A percentile compares a stretch with the other conserved stretches of the same genome.
phyloP scores from a whole-genome alignment of 106 monocot genomes.

The Allium fistulosum region DNA sequence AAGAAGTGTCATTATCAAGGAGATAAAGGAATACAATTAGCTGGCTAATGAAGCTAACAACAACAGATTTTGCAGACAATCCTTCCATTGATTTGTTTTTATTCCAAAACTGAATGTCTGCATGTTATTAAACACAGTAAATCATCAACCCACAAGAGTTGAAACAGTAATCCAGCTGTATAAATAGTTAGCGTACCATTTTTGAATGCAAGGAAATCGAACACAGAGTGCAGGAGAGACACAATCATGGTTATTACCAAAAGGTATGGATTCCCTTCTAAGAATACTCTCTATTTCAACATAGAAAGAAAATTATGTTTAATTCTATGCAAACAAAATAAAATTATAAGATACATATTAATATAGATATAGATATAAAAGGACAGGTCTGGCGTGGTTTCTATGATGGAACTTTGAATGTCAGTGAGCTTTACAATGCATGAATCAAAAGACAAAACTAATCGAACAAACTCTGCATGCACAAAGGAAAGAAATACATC shows the following conservation, averaged over 20 bases:
- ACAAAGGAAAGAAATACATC: too few species aligned
- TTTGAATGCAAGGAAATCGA: constrained; percentile 95
- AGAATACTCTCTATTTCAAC: constrained; percentile 76
- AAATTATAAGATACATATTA: background rate
- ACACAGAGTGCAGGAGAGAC: constrained; percentile 83
- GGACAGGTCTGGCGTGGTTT: too few species aligned
- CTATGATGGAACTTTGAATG: too few species aligned
- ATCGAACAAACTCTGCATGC: too few species aligned
- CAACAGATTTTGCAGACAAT: constrained; percentile 92
- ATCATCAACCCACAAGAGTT: background rate
- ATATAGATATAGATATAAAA: too few species aligned
- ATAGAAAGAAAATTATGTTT: constrained; percentile 6
- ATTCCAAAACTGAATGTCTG: constrained; percentile 99
- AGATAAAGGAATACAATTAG: constrained; percentile 95
- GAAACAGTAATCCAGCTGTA: background rate
- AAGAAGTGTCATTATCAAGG: constrained; percentile 97
- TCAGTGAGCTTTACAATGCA: too few species aligned
- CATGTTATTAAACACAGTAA: constrained; percentile 5
- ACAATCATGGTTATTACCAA: constrained; percentile 84
- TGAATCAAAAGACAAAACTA: too few species aligned
- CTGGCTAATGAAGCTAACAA: constrained; percentile 93
- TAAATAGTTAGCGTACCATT: constrained; percentile 49
- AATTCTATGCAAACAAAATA: background rate
- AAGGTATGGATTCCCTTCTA: constrained; percentile 95
- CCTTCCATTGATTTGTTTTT: constrained; percentile 99